Conservation (phyloP, 495 filamentous ascomycete species). For the Talaromyces ruber region DNA sequence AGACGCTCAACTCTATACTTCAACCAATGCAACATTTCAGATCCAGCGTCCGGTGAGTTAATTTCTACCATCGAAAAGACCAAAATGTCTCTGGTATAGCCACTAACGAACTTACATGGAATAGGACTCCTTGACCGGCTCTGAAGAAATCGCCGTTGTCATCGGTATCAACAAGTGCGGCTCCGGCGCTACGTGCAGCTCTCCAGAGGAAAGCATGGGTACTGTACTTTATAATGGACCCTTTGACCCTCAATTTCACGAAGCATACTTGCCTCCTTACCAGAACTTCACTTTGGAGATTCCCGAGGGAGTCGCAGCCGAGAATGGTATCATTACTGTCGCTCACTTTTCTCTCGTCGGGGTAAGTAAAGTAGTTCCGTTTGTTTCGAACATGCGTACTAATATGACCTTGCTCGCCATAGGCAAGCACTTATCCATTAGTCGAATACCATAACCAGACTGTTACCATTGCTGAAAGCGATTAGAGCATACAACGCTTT, state of each 20-base stretch:
- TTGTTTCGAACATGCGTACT: background rate
- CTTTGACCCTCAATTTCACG: conserved; percentile 24
- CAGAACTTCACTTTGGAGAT: conserved; percentile 30
- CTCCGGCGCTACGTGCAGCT: conserved; percentile 8
- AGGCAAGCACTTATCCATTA: conserved; percentile 13
- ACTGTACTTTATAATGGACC: conserved; percentile 21
- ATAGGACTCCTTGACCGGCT: conserved; percentile 23
- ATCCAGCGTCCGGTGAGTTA: conserved; percentile 24
- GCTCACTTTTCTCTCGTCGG: conserved; percentile 27
- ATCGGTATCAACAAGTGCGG: conserved; percentile 26
- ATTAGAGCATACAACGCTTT: background rate
- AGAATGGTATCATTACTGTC: conserved; percentile 21
- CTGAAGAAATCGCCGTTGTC: conserved; percentile 21
- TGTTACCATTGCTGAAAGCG: conserved; percentile 1
- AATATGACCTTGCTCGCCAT: background rate
- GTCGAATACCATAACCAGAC: conserved; percentile 15
- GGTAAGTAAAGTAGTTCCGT: conserved; percentile 15
- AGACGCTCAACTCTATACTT: conserved; percentile 11
- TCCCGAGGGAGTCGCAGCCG: conserved; percentile 10
- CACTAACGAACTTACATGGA: background rate
- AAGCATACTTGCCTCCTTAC: conserved; percentile 15
- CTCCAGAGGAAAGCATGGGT: conserved; percentile 17
- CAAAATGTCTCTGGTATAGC: background rate
- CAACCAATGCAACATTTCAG: conserved; percentile 17
- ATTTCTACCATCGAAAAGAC: background rate